Evolutionary conservation across 176 grass and related monocot species (phyloP).

Genomic region (Pontederia paniculata): DNA sequence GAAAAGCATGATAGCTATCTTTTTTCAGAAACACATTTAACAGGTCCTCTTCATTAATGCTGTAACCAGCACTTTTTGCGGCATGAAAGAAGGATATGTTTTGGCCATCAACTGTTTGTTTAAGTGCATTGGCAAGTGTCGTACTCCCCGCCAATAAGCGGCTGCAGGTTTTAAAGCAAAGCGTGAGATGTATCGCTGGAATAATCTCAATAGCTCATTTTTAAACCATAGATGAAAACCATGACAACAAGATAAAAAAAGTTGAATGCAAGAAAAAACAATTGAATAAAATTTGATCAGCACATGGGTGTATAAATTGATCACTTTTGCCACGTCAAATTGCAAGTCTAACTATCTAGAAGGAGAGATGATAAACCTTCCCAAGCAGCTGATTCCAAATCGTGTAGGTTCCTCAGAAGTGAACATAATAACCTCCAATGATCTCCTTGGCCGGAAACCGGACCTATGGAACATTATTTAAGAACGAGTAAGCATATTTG

Average conservation of each 20-base stretch:
- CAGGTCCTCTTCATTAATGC: conserved; percentile 40
- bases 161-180: conserved; percentile 43
- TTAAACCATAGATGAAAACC: neutral
- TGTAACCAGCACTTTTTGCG: conserved; percentile 67
- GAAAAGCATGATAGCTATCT: conserved; percentile 71
- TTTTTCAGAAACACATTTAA: conserved; percentile 55
- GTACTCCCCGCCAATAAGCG: conserved; percentile 67
- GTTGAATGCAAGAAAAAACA: no score
- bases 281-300: no score
- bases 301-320: no score
- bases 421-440: conserved; percentile 96
- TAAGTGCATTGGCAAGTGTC: conserved; percentile 54
- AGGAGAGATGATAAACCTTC: conserved; percentile 41
- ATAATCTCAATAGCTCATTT: neutral
- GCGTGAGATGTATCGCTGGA: conserved; percentile 6
- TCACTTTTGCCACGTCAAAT: neutral
- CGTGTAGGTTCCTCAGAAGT: conserved; percentile 94
- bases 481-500: conserved; percentile 10
- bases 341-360: neutral
- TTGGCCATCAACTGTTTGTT: conserved; percentile 53
- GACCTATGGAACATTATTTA: conserved; percentile 32
- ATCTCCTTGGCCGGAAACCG: conserved; percentile 64
- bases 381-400: conserved; percentile 94
- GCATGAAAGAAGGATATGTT: conserved; percentile 83
- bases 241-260: neutral